A percentile compares a stretch with the other conserved stretches of the same genome.
These are phyloP conservation scores for Gynandropsis gynandra DNA, from an alignment of 345 rosid species.

Conservation along the genomic window DNA sequence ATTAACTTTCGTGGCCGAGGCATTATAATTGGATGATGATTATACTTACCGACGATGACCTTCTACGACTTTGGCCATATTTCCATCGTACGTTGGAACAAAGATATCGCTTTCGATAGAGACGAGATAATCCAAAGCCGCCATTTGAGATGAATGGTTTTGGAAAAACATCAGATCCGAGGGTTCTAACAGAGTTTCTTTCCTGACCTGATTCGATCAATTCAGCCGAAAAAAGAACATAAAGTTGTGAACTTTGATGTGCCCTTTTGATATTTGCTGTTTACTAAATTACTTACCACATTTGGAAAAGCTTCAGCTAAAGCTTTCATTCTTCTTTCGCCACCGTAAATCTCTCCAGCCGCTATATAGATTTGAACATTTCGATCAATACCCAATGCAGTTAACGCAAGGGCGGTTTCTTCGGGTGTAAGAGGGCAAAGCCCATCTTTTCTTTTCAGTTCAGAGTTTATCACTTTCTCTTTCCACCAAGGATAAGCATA, in stretches of 20 bases:
- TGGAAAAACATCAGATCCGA: conserved; percentile 61
- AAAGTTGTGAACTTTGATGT: neutral
- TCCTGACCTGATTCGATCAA: conserved; percentile 55
- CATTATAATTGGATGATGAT: neutral
- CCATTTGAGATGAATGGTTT: conserved; percentile 90
- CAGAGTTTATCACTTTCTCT: conserved; percentile 77
- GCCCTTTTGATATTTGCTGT: neutral
- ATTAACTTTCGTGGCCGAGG: no score
- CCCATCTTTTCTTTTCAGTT: conserved; percentile 80
- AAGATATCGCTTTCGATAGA: conserved; percentile 87
- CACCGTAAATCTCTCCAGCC: conserved; percentile 94
- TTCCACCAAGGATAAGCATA: conserved; percentile 88
- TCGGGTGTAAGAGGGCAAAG: conserved; percentile 94
- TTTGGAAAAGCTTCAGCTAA: conserved; percentile 64
- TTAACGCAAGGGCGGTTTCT: conserved; percentile 77
- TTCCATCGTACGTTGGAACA: conserved; percentile 87
- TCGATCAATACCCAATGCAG: conserved; percentile 65
- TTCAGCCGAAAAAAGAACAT: no score
- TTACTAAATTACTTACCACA: conserved; percentile 48
- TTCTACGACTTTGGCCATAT: conserved; percentile 98
- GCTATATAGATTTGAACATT: conserved; percentile 86
- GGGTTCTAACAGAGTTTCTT: conserved; percentile 61
- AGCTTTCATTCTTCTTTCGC: conserved; percentile 60
- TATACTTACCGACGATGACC: conserved; percentile 80
- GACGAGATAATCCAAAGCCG: conserved; percentile 80